These are phyloP conservation scores for Cymodocea nodosa DNA, from an alignment of 116 monocot genomes.

Conservation along the genomic window DNA sequence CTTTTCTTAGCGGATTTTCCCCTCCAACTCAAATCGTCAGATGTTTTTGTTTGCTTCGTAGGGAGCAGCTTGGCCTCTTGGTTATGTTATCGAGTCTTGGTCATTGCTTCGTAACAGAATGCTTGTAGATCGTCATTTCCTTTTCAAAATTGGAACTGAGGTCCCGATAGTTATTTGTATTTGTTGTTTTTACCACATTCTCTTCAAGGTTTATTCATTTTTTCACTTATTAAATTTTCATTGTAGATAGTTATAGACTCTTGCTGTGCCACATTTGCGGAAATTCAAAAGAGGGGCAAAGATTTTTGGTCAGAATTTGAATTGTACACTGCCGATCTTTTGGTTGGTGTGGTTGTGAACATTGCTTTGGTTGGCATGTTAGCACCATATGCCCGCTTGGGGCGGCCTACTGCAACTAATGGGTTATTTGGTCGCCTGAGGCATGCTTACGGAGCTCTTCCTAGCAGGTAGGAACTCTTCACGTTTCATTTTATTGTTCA, in stretches of 20 bases:
- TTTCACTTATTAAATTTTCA: neutral
- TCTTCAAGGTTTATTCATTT: neutral
- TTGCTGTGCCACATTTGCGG: conserved; percentile 89
- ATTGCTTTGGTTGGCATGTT: conserved; percentile 77
- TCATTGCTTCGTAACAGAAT: conserved; percentile 64
- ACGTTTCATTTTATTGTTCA: neutral
- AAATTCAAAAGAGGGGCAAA: conserved; percentile 88
- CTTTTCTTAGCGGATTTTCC: neutral
- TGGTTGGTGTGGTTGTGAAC: conserved; percentile 83
- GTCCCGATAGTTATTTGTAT: conserved; percentile 13
- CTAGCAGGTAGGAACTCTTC: conserved; percentile 61
- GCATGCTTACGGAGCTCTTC: conserved; percentile 51
- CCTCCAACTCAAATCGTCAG: neutral
- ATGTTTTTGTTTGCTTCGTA: conserved; percentile 2
- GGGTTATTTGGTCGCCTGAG: conserved; percentile 39
- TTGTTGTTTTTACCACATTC: neutral
- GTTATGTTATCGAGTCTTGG: conserved; percentile 39
- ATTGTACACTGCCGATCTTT: conserved; percentile 84
- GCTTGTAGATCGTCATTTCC: conserved; percentile 84
- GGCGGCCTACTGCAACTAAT: conserved; percentile 34
- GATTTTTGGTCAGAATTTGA: conserved; percentile 99
- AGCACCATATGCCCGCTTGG: conserved; percentile 94
- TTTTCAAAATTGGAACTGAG: conserved; percentile 96
- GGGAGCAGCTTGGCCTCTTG: conserved; percentile 66
- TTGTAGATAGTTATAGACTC: conserved; percentile 86